A percentile compares a stretch with the other conserved stretches of the same genome.
Conservation (phyloP, 768 basidiomycete genomes). For the Boletus huronensis region DNA sequence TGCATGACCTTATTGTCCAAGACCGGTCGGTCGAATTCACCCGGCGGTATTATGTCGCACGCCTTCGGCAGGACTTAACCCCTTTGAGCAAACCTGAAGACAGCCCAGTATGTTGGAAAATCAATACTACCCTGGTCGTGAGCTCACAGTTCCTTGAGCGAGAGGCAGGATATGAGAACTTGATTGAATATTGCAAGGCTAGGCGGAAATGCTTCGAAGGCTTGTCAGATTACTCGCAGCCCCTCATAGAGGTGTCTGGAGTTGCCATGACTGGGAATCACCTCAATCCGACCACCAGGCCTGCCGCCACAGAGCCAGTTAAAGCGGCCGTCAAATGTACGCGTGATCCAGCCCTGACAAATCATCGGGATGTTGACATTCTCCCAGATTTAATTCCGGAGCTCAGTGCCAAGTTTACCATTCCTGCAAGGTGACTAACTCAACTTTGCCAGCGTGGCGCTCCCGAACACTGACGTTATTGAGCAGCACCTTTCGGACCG, state of each 20-base stretch:
- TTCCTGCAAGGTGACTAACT: slow-evolving; percentile 63
- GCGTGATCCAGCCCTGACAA: slow-evolving; percentile 24
- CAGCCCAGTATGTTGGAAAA: slow-evolving; percentile 49
- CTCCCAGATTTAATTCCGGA: slow-evolving; percentile 79
- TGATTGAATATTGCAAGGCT: slow-evolving; percentile 64
- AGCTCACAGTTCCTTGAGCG: slow-evolving; percentile 40
- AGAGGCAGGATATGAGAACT: slow-evolving; percentile 55
- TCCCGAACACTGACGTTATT: slow-evolving; percentile 23
- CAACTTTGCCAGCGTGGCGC: slow-evolving; percentile 16
- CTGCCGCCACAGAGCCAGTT: slow-evolving; percentile 32
- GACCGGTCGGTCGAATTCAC: slow-evolving; percentile 78
- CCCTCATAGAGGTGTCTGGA: slow-evolving; percentile 65
- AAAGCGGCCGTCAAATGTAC: slow-evolving; percentile 58
- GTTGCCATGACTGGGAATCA: slow-evolving; percentile 51
- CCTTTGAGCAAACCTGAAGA: slow-evolving; percentile 70
- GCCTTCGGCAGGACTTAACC: slow-evolving; percentile 61
- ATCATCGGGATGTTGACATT: slow-evolving; percentile 27
- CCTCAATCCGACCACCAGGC: slow-evolving; percentile 52
- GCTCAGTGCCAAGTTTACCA: slow-evolving; percentile 64
- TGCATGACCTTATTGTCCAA: slow-evolving; percentile 67
- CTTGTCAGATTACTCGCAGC: slow-evolving; percentile 59
- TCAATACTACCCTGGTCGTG: not conserved
- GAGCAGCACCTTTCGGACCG: slow-evolving; percentile 62
- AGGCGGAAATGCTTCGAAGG: slow-evolving; percentile 61
- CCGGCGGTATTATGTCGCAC: slow-evolving; percentile 56